Evolutionary conservation across 2,329 filamentous ascomycete species (phyloP).

Genomic region (Cryphonectria naterciae): DNA sequence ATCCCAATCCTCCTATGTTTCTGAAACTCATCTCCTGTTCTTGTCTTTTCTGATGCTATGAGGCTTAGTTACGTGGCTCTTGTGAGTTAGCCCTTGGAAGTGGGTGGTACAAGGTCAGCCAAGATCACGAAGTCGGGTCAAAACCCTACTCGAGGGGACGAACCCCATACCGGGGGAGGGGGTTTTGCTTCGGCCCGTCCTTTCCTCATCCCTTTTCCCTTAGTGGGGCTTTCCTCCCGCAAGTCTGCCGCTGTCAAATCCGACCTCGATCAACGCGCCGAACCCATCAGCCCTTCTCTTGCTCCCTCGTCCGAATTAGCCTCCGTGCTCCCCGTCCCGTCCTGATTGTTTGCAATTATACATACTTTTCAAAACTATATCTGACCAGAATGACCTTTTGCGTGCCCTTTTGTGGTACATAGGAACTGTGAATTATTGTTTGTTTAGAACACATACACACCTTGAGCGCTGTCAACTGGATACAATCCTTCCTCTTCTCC

Average conservation of each 20-base stretch:
- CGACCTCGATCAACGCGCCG: not conserved
- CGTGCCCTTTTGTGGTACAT: not conserved
- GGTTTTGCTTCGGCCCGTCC: slow-evolving; percentile 8
- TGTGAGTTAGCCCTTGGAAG: not conserved
- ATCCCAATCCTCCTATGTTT: not conserved
- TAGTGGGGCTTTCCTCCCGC: slow-evolving; percentile 4
- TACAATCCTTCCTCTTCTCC: not conserved
- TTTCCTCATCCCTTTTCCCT: slow-evolving; percentile 5
- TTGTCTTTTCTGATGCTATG: not conserved
- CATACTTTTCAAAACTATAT: not conserved
- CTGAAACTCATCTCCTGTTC: not conserved
- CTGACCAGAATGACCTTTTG: not conserved
- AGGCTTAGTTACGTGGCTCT: not conserved
- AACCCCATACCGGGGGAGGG: no score
- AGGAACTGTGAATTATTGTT: not conserved
- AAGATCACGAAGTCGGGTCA: not conserved
- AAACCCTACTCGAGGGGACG: not conserved
- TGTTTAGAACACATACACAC: not conserved
- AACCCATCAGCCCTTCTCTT: not conserved
- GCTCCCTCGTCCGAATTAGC: not conserved
- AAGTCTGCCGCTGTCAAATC: not conserved
- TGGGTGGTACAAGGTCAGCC: not conserved
- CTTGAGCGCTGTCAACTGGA: not conserved
- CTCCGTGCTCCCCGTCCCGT: slow-evolving; percentile 1
- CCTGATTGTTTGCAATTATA: not conserved